phyloP scores from a whole-genome alignment of 495 filamentous ascomycete species.

The Lophiotrema nucula region DNA sequence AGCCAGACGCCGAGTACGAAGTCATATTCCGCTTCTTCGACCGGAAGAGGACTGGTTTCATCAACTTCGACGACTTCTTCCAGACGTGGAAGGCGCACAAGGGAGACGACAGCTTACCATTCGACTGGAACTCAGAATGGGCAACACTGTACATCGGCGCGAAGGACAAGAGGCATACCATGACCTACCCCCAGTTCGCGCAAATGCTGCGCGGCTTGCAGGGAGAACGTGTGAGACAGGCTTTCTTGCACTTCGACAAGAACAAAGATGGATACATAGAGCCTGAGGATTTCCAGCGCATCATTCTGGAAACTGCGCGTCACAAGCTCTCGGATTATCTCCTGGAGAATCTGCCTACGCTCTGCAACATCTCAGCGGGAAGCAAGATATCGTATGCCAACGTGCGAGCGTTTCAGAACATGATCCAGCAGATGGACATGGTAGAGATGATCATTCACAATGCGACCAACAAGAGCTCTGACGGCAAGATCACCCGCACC shows the following conservation, averaged over 20 bases:
- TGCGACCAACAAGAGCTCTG: conserved; percentile 75
- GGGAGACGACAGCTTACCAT: conserved; percentile 75
- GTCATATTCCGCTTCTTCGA: conserved; percentile 98
- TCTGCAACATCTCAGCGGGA: conserved; percentile 90
- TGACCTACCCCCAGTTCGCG: conserved; percentile 95
- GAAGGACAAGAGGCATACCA: conserved; percentile 75
- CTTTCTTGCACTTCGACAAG: conserved; percentile 88
- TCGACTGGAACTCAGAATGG: conserved; percentile 97
- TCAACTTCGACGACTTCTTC: conserved; percentile 85
- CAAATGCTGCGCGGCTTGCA: conserved; percentile 97
- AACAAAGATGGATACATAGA: conserved; percentile 97
- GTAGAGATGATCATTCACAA: conserved; percentile 88
- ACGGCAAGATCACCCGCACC: conserved; percentile 88
- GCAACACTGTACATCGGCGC: conserved; percentile 89
- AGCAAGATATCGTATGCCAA: conserved; percentile 97
- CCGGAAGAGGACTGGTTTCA: conserved; percentile 70
- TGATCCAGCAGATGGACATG: conserved; percentile 96
- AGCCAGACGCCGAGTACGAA: conserved; percentile 97
- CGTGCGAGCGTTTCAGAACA: conserved; percentile 94
- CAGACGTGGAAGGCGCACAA: conserved; percentile 80
- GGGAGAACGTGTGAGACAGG: conserved; percentile 91
- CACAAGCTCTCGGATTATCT: conserved; percentile 98
- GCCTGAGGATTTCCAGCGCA: conserved; percentile 92
- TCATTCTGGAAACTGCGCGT: conserved; percentile 86
- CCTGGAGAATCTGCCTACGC: conserved; percentile 85